Conservation (phyloP, 106 monocot species). For the Triglochin maritima region DNA sequence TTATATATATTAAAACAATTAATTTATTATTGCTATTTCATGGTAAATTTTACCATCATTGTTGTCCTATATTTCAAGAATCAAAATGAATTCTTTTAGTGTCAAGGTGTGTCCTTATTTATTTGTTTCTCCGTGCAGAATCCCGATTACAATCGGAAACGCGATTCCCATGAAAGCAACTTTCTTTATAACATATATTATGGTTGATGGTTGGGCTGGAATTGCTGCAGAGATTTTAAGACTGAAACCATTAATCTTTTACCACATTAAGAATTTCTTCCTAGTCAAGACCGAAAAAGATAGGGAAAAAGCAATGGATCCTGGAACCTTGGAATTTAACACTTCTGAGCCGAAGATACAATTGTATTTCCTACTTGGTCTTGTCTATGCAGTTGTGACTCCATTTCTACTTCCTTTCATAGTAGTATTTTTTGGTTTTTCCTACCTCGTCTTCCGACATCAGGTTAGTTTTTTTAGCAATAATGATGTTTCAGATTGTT, state of each 20-base stretch:
- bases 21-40: no score
- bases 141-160: slow-evolving; percentile 55
- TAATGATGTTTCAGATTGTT: no score
- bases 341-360: slow-evolving; percentile 56
- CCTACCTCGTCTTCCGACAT: slow-evolving; percentile 64
- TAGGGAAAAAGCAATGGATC: slow-evolving; percentile 71
- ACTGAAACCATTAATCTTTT: slow-evolving; percentile 55
- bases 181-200: slow-evolving; percentile 75
- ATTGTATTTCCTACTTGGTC: slow-evolving; percentile 74
- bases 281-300: slow-evolving; percentile 80
- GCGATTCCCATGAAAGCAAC: slow-evolving; percentile 77
- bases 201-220: slow-evolving; percentile 88
- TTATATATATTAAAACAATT: no score
- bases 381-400: slow-evolving; percentile 64
- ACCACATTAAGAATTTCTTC: slow-evolving; percentile 64
- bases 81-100: no score
- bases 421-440: slow-evolving; percentile 50
- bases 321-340: slow-evolving; percentile 58
- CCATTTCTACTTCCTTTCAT: slow-evolving; percentile 74
- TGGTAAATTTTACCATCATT: no score
- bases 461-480: slow-evolving; percentile 31
- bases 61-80: no score
- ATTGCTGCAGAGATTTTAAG: slow-evolving; percentile 61
- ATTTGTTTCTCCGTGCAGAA: slow-evolving; percentile 21
- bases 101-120: no score